Evolutionary conservation across 768 basidiomycete species (phyloP), one percentile per base, ranked within the genome.

Genomic region (Tricholoma sp.): DNA sequence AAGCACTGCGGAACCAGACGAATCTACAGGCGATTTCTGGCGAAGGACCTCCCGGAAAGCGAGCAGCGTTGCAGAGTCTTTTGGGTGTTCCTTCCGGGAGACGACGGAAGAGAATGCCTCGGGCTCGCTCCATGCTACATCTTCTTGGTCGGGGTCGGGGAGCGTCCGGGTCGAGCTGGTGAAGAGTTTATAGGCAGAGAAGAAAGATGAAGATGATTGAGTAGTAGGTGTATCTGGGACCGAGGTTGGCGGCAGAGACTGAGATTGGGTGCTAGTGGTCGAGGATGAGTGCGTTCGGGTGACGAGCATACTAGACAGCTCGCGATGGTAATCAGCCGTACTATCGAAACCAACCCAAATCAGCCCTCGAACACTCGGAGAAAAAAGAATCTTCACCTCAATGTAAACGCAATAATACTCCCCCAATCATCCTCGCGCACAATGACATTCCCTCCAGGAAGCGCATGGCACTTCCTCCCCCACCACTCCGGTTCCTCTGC

Each of bases 341-440:
- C 86, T 89, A 61, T 21, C 62, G 4, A 37, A 61, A 56, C 22
- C 4, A 52, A 56, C 16, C 43, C 56, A 32, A 53, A 64, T 49
- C 22, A 52, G 50, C 29, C n/a, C 12, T 12, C n/a, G 29, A 45
- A 43, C 46, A 11, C 19, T 27, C 45, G 54, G 37, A 52, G 18
- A 59, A 37, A 34, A 14, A 57, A 39, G 51, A 32, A 22, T 32
- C 66, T 73, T 18, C 59, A 86, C 86, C 85, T 86, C 51, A 89
- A 70, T 7, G 86, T 88, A 69, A 86, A 89, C 5, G 88, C 84
- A 61, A 89, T 89, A 50, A 91, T 83, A 66, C 86, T 89, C 7
- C 87, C 86, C 86, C 84, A 86, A 67, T 89, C 87, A 63, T 81
- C 77, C 64, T 90, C 89, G 50, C 81, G 68, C 8, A 89, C 80